Percentiles rank a stretch among this genome's conserved stretches.
These are phyloP conservation scores for Phallus indusiatus DNA, from an alignment of 768 basidiomycete species.

Conservation along the genomic window DNA sequence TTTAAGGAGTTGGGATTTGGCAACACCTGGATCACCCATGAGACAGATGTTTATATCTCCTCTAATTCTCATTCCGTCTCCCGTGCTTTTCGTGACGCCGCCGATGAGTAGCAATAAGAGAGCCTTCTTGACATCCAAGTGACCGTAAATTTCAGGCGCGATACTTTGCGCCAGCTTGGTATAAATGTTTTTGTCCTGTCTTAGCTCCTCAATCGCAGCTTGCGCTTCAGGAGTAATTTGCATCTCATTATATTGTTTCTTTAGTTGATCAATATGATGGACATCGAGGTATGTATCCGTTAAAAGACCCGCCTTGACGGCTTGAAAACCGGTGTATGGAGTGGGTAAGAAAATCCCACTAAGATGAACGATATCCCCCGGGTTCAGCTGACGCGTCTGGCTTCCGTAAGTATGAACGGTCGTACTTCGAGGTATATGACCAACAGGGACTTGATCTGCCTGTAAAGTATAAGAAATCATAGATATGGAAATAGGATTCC, in stretches of 20 bases:
- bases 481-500: not conserved
- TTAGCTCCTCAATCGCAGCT: slow-evolving; percentile 55
- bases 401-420: slow-evolving; percentile 89
- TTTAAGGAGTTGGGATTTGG: slow-evolving; percentile 94
- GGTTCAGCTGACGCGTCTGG: slow-evolving; percentile 84
- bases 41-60: slow-evolving; percentile 96
- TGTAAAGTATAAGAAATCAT: slow-evolving; percentile 22
- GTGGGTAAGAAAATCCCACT: slow-evolving; percentile 97
- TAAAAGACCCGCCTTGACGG: slow-evolving; percentile 89
- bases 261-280: slow-evolving; percentile 86
- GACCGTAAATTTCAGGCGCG: slow-evolving; percentile 98
- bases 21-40: slow-evolving; percentile 99
- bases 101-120: slow-evolving; percentile 86
- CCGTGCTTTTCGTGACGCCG: slow-evolving; percentile 90
- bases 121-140: slow-evolving; percentile 95
- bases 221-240: slow-evolving; percentile 82
- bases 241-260: slow-evolving; percentile 96
- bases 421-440: slow-evolving; percentile 98
- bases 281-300: slow-evolving; percentile 96
- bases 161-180: slow-evolving; percentile 85
- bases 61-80: slow-evolving; percentile 97
- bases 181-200: slow-evolving; percentile 73
- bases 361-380: slow-evolving; percentile 91
- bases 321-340: slow-evolving; percentile 96
- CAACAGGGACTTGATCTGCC: slow-evolving; percentile 99